Percentiles rank a stretch among this genome's conserved stretches.
These are phyloP conservation scores for Tetracladium maxilliforme DNA, from an alignment of 2,329 filamentous ascomycete genomes.

Conservation along the genomic window DNA sequence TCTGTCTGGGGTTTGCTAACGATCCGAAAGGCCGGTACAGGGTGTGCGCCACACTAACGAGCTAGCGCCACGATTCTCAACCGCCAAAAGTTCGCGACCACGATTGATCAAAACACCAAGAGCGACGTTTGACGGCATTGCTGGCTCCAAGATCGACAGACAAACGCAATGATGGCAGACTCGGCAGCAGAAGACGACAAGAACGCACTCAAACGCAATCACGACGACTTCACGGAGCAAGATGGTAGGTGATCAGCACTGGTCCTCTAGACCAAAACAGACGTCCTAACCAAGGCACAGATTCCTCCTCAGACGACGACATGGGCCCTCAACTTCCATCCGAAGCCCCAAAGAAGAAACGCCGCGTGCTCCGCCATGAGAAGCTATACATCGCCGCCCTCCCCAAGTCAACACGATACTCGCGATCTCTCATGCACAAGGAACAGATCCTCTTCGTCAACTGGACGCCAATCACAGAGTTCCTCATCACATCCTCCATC, in stretches of 20 bases:
- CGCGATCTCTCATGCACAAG: constrained; percentile 95
- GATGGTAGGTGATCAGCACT: background rate
- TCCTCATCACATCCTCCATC: constrained; percentile 82
- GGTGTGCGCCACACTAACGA: too few species aligned
- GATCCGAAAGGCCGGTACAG: too few species aligned
- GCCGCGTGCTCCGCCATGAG: constrained; percentile 80
- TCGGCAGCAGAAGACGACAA: too few species aligned
- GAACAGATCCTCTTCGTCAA: constrained; percentile 82
- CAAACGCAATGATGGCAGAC: too few species aligned
- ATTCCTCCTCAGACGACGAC: constrained; percentile 74
- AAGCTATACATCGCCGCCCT: constrained; percentile 88
- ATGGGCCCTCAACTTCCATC: constrained; percentile 87
- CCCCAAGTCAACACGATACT: constrained; percentile 69
- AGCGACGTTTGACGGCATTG: too few species aligned
- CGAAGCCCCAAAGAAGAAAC: constrained; percentile 75
- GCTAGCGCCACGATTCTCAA: constrained; percentile 1
- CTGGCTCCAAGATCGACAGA: too few species aligned
- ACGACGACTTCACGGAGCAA: too few species aligned
- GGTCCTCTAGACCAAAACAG: background rate
- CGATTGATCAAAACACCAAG: too few species aligned
- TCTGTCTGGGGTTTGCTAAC: too few species aligned
- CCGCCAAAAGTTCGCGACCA: background rate
- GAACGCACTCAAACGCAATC: too few species aligned
- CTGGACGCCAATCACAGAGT: constrained; percentile 83
- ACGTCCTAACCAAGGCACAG: constrained; percentile 14